These are phyloP conservation scores for Petunia secreta DNA, from an alignment of 257 asterid species.

Conservation along the genomic window DNA sequence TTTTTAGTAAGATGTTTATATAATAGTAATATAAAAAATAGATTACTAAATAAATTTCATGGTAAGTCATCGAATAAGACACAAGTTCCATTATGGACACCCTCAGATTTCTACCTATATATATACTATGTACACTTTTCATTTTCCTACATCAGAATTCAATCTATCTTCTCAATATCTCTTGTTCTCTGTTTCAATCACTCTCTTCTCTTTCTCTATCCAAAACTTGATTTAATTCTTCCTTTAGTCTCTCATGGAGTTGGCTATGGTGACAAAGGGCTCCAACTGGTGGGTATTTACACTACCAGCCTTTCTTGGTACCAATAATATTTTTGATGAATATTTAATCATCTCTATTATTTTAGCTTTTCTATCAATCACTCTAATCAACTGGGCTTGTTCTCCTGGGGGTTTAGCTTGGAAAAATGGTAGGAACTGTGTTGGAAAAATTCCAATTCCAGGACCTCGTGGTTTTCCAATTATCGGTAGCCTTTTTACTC, in stretches of 20 bases:
- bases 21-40: too few relatives aligned
- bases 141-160: not conserved
- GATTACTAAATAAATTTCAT: too few relatives aligned
- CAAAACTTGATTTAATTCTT: not conserved
- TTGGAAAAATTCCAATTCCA: slow-evolving; percentile 46
- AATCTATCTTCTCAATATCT: not conserved
- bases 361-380: slow-evolving; percentile 17
- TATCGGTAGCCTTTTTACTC: slow-evolving; percentile 55
- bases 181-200: not conserved
- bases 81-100: too few relatives aligned
- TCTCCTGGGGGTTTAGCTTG: slow-evolving; percentile 57
- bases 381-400: slow-evolving; percentile 54
- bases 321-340: slow-evolving; percentile 27
- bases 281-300: slow-evolving; percentile 47
- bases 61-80: too few relatives aligned
- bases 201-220: not conserved
- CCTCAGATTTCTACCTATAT: not conserved
- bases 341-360: slow-evolving; percentile 12
- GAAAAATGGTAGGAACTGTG: slow-evolving; percentile 43
- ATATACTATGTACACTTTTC: not conserved
- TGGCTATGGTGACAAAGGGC: slow-evolving; percentile 23
- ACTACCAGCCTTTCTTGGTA: slow-evolving; percentile 47
- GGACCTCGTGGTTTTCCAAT: slow-evolving; percentile 62
- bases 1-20: too few relatives aligned
- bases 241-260: not conserved